Evolutionary conservation across 495 filamentous ascomycete genomes (phyloP).

Genomic region (Parathielavia appendiculata): DNA sequence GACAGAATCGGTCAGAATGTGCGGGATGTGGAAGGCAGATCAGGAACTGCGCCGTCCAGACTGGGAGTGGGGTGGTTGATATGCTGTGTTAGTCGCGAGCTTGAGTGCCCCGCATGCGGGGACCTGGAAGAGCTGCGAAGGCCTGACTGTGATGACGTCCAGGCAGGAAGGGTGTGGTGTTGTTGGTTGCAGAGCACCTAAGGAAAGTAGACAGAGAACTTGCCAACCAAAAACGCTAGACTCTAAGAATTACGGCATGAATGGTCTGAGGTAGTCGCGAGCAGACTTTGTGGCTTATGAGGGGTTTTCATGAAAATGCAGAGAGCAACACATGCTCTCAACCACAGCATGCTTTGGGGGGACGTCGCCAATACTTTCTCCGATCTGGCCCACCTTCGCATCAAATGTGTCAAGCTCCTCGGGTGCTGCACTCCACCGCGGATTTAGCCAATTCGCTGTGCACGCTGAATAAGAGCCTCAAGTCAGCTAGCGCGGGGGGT

Average conservation of each 20-base stretch:
- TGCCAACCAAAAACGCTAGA: too few species aligned
- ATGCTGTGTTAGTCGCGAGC: conserved; percentile 11
- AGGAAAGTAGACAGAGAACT: too few species aligned
- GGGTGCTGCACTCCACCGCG: conserved; percentile 13
- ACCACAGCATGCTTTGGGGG: neutral
- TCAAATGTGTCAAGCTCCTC: conserved; percentile 9
- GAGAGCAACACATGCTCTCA: too few species aligned
- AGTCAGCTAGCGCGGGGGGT: conserved; percentile 11
- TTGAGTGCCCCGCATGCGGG: conserved; percentile 18
- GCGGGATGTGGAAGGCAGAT: conserved; percentile 7
- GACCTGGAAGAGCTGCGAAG: conserved; percentile 1
- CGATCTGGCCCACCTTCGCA: conserved; percentile 5
- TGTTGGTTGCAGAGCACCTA: neutral
- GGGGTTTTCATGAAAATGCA: too few species aligned
- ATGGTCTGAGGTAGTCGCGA: too few species aligned
- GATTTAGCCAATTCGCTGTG: conserved; percentile 21
- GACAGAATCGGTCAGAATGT: neutral
- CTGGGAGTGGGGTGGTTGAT: conserved; percentile 16
- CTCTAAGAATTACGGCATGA: too few species aligned
- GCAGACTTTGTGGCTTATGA: too few species aligned
- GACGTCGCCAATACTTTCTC: neutral
- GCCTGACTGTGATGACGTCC: conserved; percentile 11
- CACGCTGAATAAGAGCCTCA: conserved; percentile 23
- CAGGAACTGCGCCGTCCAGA: neutral
- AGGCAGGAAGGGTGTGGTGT: neutral